Base-by-base conservation (phyloP, 176 grass and related monocot species). In the Oryza rufipogon region DNA sequence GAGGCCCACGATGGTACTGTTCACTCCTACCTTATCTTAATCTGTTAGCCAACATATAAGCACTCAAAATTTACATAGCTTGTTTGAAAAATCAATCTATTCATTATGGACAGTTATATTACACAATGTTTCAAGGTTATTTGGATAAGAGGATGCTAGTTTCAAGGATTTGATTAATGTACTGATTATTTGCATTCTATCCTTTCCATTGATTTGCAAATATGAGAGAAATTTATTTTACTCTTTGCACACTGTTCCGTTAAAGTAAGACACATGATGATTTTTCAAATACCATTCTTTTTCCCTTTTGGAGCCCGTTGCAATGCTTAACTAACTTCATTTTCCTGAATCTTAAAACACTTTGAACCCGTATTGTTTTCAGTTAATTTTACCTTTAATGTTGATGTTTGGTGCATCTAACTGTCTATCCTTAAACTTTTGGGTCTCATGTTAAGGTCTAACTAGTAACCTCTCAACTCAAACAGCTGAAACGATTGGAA, bases 41-140 rank as follows among this genome's bases (percentile, higher is more conserved):
- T 11, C 46, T 74, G 22, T 75, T 77, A 86, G 5, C 19, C 13
- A 65, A 34, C 76, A 20, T 30, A 64, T 75, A 44, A 44, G 30
- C 28, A 85, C 32, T 85, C 36, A 38, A 61, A 85, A 28, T 39
- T 61, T 77, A 54, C n/a, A 36, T 91, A 77, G 60, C 28, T 16
- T 81, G 17, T 51, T 56, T 17, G 15, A 17, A 54, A 48, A 48
- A 3, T 0, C 14, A 15, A 49, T 38, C 36, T 38, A 38, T 49
- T 49, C 13, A 49, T 49, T 49, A 49, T 15, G 47, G 11, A 15
- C 47, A 49, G 12, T 49, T 49, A 49, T 12, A 49, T 61, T 69
- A 23, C 48, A 48, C 20, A 78, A 38, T 38, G 7, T 64, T 51
- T 47, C 49, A 45, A 38, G 51, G 25, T 7, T 64, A 11, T 28